Conservation (phyloP, 1,139 yeast species). For the Yamadazyma membranifaciens region DNA sequence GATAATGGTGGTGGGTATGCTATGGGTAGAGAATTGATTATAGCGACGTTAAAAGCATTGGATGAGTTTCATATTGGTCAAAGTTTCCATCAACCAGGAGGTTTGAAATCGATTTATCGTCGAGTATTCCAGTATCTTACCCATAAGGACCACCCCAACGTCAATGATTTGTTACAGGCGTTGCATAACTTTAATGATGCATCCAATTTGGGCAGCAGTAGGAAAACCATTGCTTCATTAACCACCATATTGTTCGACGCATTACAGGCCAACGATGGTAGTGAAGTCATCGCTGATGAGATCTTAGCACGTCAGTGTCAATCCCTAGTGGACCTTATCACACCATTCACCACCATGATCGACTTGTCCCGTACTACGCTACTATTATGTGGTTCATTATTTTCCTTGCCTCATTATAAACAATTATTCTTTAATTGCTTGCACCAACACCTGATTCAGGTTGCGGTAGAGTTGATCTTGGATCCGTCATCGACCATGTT, state of each 20-base stretch:
- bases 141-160: not conserved
- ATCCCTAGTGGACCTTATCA: constrained; percentile 2
- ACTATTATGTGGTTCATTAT: constrained; percentile 7
- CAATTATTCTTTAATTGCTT: not conserved
- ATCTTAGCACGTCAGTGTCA: constrained; percentile 3
- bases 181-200: not conserved
- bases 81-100: not conserved
- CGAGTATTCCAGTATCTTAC: constrained; percentile 1
- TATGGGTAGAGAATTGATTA: constrained; percentile 7
- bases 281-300: constrained; percentile 3
- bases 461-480: not conserved
- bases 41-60: constrained; percentile 5
- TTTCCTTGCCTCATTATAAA: constrained; percentile 4
- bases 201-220: not conserved
- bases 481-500: constrained; percentile 3
- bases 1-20: constrained; percentile 11
- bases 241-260: constrained; percentile 6
- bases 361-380: constrained; percentile 4
- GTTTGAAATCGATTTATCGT: constrained; percentile 3
- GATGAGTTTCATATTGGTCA: constrained; percentile 3
- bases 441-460: not conserved
- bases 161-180: not conserved
- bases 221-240: constrained; percentile 6
- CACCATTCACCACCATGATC: constrained; percentile 3
- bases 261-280: constrained; percentile 4